Percentiles rank a stretch among this genome's conserved stretches.
These are phyloP conservation scores for Stygiomarasmius scandens DNA, from an alignment of 1,284 basidiomycete genomes.

Conservation along the genomic window DNA sequence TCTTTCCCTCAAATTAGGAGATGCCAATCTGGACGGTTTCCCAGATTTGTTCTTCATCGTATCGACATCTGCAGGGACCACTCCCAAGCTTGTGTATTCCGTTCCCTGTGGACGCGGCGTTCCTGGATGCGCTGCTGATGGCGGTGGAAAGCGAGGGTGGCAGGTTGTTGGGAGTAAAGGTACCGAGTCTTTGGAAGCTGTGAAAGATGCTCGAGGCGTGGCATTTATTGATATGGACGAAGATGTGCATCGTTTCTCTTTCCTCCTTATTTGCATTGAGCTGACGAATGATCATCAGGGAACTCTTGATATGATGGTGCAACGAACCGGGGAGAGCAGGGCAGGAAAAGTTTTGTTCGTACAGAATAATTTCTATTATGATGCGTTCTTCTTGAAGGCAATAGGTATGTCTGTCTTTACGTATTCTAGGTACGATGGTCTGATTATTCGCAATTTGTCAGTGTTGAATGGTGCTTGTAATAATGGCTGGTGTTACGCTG, in stretches of 20 bases:
- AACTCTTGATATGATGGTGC: constrained; percentile 90
- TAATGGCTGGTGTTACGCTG: constrained; percentile 73
- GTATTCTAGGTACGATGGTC: background rate
- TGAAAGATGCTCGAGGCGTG: constrained; percentile 81
- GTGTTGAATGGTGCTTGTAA: constrained; percentile 93
- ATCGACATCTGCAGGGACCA: constrained; percentile 39
- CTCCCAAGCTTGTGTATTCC: constrained; percentile 74
- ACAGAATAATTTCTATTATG: constrained; percentile 98
- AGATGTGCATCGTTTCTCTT: constrained; percentile 59
- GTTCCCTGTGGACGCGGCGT: constrained; percentile 66
- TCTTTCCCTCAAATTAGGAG: constrained; percentile 81
- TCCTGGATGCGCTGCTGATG: constrained; percentile 53
- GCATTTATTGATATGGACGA: constrained; percentile 94
- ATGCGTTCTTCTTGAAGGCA: constrained; percentile 98
- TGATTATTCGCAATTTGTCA: constrained; percentile 6
- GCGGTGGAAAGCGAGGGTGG: constrained; percentile 64
- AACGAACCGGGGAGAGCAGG: constrained; percentile 73
- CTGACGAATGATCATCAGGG: constrained; percentile 55
- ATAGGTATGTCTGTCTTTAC: constrained; percentile 59
- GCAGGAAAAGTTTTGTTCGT: constrained; percentile 77
- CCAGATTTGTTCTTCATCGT: constrained; percentile 86
- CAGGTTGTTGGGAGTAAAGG: constrained; percentile 58
- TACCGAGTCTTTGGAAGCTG: constrained; percentile 60
- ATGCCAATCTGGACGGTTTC: constrained; percentile 94
- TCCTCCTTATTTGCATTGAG: background rate